Percentiles rank a stretch among this genome's conserved stretches.
Conservation (phyloP, 768 basidiomycete species). For the Suillus subalutaceus region DNA sequence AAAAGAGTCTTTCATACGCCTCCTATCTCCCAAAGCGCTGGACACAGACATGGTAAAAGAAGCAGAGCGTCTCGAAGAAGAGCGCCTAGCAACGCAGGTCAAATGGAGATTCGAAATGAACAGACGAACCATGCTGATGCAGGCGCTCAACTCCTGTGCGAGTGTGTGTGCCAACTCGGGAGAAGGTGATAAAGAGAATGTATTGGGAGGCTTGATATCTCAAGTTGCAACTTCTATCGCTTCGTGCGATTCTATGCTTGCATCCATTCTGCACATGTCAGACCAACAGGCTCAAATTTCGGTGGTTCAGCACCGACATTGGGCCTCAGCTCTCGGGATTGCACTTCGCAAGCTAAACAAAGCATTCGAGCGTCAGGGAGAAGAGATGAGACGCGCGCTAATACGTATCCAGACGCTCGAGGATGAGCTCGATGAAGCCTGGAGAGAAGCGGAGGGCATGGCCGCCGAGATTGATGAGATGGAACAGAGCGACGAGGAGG, state of each 20-base stretch:
- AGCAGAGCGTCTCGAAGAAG: slow-evolving; percentile 53
- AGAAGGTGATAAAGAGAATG: slow-evolving; percentile 40
- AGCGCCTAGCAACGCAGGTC: slow-evolving; percentile 59
- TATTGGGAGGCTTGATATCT: slow-evolving; percentile 45
- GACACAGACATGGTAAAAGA: slow-evolving; percentile 63
- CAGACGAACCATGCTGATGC: slow-evolving; percentile 69
- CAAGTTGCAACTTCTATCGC: slow-evolving; percentile 65
- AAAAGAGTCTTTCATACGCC: slow-evolving; percentile 68
- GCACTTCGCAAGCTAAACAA: slow-evolving; percentile 80
- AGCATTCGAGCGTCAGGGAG: slow-evolving; percentile 66
- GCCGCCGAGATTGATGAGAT: slow-evolving; percentile 73
- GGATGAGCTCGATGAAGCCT: slow-evolving; percentile 78
- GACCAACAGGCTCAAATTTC: slow-evolving; percentile 71
- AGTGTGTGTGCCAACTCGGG: slow-evolving; percentile 26
- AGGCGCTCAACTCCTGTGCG: slow-evolving; percentile 63
- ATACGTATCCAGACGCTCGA: slow-evolving; percentile 57
- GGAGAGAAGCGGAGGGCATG: slow-evolving; percentile 75
- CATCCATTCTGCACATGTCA: slow-evolving; percentile 56
- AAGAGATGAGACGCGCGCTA: slow-evolving; percentile 54
- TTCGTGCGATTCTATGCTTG: slow-evolving; percentile 59
- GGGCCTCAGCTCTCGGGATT: slow-evolving; percentile 75
- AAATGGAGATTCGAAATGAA: slow-evolving; percentile 71
- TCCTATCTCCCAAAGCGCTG: slow-evolving; percentile 64
- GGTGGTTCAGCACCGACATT: slow-evolving; percentile 63
- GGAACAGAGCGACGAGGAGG: slow-evolving; percentile 38